Evolutionary conservation across 805 yeast genomes (phyloP), one percentile per base, ranked within the genome.

Genomic region (Sugiyamaella chiloensis): DNA sequence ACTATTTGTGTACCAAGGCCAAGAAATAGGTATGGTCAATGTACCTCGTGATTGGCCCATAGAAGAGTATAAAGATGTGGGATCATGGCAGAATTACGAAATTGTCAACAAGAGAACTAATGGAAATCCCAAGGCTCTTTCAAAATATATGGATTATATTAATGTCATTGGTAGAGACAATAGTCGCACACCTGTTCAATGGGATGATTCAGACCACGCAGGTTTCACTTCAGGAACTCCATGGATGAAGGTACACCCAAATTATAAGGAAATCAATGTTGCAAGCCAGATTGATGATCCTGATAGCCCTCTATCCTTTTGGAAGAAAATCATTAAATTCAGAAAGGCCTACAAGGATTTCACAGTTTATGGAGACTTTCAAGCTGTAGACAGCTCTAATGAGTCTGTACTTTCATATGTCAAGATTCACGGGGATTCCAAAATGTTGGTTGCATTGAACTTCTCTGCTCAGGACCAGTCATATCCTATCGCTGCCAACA

Each of bases 1-100:
- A 11, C 59, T 75, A 47, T 79, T 68, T 61, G 60, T 79, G 30
- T 79, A 78, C 64, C 83, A 79, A 62, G 84, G 83, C 44, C 83
- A 79, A 60, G 83, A 79, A 56, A 64, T 79, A 50, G 83, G 80
- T 26, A 76, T 73, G 76, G 68, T 69, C 44, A 79, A 79, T 57
- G 60, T 75, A 21, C 70, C 77, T 24, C 58, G 62, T 45, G 57
- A 60, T 24, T 52, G 51, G 81, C 66, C 68, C 21, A 64, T 77
- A 44, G 66, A 64, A 16, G 78, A 76, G 54, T 79, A 76, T 63
- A 61, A 67, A 54, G 83, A 79, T 59, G 71, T 78, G 52, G 69
- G 71, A 48, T 65, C 76, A 30, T 59, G 68, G 32, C 32, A 50
- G 19, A 14, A 43, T 42, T 49, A 41, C 41, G 26, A 46, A n/a